These are phyloP conservation scores for Nannizzia gypsea DNA, from an alignment of 2,329 filamentous ascomycete genomes.

Conservation along the genomic window DNA sequence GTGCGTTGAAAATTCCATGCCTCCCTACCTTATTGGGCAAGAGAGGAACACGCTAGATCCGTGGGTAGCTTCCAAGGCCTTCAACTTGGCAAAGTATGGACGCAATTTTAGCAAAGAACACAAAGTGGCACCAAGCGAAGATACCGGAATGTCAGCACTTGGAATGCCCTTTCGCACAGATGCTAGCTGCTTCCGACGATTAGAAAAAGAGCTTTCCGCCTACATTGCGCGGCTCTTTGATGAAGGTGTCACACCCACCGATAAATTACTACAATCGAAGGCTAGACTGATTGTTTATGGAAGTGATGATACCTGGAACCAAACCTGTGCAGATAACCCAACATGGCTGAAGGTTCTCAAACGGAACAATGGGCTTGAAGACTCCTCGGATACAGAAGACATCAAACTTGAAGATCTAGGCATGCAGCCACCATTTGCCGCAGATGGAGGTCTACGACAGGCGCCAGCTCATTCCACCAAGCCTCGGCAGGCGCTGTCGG, in stretches of 20 bases:
- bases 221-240: slow-evolving; percentile 28
- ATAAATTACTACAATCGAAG: slow-evolving; percentile 22
- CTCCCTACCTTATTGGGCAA: slow-evolving; percentile 27
- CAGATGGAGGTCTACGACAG: slow-evolving; percentile 25
- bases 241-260: slow-evolving; percentile 26
- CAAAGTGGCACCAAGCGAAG: neutral
- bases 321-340: slow-evolving; percentile 38
- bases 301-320: slow-evolving; percentile 24
- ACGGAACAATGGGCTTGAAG: slow-evolving; percentile 30
- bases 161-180: slow-evolving; percentile 23
- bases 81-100: neutral
- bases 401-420: slow-evolving; percentile 29
- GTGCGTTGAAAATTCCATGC: slow-evolving; percentile 28
- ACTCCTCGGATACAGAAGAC: slow-evolving; percentile 22
- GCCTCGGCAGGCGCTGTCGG: slow-evolving; percentile 17
- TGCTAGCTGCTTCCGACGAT: slow-evolving; percentile 32
- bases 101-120: slow-evolving; percentile 1
- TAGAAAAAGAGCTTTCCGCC: slow-evolving; percentile 30
- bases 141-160: neutral
- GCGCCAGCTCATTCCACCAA: slow-evolving; percentile 24
- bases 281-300: slow-evolving; percentile 23
- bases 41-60: slow-evolving; percentile 26
- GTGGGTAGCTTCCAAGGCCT: slow-evolving; percentile 15
- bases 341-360: slow-evolving; percentile 36
- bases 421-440: slow-evolving; percentile 34